Percentiles rank a stretch among this genome's conserved stretches.
Evolutionary conservation across 768 basidiomycete species (phyloP).

Genomic region (Multifurca ochricompacta): DNA sequence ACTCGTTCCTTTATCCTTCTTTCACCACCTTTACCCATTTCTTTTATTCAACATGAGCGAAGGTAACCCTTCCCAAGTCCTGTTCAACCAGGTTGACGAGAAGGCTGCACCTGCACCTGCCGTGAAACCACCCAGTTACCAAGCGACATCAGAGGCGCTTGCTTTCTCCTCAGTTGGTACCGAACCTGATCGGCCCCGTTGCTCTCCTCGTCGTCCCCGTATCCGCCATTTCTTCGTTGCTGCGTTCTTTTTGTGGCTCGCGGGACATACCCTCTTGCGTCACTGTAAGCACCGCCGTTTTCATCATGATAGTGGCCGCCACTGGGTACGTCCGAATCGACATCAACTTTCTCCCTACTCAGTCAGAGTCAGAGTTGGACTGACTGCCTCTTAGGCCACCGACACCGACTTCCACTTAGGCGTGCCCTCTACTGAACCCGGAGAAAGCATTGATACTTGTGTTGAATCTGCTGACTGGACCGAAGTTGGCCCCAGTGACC

Average conservation of each 20-base stretch:
- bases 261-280: not conserved
- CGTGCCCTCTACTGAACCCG: not conserved
- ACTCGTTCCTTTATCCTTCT: too few species aligned
- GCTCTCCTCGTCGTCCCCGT: not conserved
- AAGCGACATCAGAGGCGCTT: not conserved
- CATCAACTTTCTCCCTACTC: not conserved
- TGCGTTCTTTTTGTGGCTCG: not conserved
- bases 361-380: too few species aligned
- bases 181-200: not conserved
- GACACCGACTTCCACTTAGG: not conserved
- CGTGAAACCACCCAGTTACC: not conserved
- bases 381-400: too few species aligned
- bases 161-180: not conserved
- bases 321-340: not conserved
- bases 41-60: not conserved
- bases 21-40: not conserved
- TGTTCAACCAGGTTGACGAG: not conserved
- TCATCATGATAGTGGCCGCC: not conserved
- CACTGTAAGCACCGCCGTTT: not conserved
- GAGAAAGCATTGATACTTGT: not conserved
- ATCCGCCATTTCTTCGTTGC: not conserved
- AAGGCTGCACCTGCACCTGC: not conserved
- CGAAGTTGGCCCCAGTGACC: not conserved
- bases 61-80: not conserved
- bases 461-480: constrained; percentile 5